These are phyloP conservation scores for Saccharomycopsis lassenensis DNA, from an alignment of 805 yeast genomes.

Conservation along the genomic window DNA sequence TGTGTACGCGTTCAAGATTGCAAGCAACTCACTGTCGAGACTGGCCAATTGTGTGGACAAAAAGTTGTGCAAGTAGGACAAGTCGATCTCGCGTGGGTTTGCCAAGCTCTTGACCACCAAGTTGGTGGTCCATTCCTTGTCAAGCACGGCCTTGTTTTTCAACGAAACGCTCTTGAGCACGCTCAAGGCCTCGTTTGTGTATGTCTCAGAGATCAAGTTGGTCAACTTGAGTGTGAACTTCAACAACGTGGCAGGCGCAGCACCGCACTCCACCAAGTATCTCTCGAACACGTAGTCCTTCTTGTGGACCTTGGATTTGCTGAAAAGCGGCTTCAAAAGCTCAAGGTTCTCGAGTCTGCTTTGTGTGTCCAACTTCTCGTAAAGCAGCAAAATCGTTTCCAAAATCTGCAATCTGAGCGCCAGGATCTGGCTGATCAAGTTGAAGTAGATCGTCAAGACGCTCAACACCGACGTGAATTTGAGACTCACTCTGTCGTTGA, in stretches of 20 bases:
- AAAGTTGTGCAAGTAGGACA: constrained; percentile 13
- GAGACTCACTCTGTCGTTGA: constrained; percentile 12
- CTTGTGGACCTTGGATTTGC: constrained; percentile 6
- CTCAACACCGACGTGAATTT: constrained; percentile 16
- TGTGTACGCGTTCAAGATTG: constrained; percentile 10
- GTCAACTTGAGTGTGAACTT: constrained; percentile 13
- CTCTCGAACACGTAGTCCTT: constrained; percentile 11
- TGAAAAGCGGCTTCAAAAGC: constrained; percentile 13
- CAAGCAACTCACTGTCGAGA: constrained; percentile 1
- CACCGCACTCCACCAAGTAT: constrained; percentile 8
- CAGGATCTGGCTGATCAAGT: constrained; percentile 10
- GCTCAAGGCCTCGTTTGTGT: constrained; percentile 8
- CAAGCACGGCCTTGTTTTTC: constrained; percentile 1
- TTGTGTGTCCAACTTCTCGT: constrained; percentile 12
- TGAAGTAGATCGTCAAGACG: constrained; percentile 15
- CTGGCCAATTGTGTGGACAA: constrained; percentile 2
- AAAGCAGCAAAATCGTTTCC: constrained; percentile 11
- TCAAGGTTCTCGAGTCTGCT: constrained; percentile 11
- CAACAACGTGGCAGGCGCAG: constrained; percentile 2
- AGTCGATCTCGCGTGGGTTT: constrained; percentile 15
- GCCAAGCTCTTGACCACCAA: constrained; percentile 11
- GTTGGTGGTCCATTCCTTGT: neutral
- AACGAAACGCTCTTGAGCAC: constrained; percentile 8
- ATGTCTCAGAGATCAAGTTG: constrained; percentile 4
- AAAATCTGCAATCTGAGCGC: constrained; percentile 13